These are phyloP conservation scores for Pleurotus sapidus DNA, from an alignment of 768 basidiomycete genomes.

Conservation along the genomic window DNA sequence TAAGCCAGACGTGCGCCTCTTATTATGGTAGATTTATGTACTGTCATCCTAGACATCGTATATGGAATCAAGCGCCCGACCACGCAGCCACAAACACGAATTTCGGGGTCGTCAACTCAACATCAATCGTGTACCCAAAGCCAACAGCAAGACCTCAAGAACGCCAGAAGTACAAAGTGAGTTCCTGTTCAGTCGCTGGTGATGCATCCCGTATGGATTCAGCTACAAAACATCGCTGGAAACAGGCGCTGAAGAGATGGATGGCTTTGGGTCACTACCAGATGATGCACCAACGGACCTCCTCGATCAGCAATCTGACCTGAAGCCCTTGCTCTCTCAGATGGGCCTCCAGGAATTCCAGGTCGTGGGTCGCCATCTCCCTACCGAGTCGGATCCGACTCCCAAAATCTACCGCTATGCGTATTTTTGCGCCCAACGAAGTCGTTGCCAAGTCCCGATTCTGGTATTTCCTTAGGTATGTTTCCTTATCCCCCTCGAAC, in stretches of 20 bases:
- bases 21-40: too few relatives aligned
- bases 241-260: not conserved
- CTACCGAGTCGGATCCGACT: constrained; percentile 87
- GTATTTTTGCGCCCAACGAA: constrained; percentile 98
- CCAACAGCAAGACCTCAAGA: constrained; percentile 7
- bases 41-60: too few relatives aligned
- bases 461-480: constrained; percentile 98
- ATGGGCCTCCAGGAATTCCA: constrained; percentile 92
- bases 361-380: constrained; percentile 96
- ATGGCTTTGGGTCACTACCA: not conserved
- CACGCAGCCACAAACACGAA: too few relatives aligned
- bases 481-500: not conserved
- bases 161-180: not conserved
- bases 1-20: too few relatives aligned
- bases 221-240: not conserved
- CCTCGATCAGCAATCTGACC: not conserved
- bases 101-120: too few relatives aligned
- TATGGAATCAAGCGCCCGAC: too few relatives aligned
- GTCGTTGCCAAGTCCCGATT: constrained; percentile 99
- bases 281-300: not conserved
- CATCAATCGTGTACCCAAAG: not conserved
- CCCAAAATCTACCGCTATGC: constrained; percentile 99
- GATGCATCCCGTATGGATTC: too few relatives aligned
- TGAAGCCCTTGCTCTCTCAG: constrained; percentile 20
- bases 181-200: not conserved